A percentile compares a stretch with the other conserved stretches of the same genome.
Evolutionary conservation across 1,284 basidiomycete genomes (phyloP).

Genomic region (Sutorius eximius): DNA sequence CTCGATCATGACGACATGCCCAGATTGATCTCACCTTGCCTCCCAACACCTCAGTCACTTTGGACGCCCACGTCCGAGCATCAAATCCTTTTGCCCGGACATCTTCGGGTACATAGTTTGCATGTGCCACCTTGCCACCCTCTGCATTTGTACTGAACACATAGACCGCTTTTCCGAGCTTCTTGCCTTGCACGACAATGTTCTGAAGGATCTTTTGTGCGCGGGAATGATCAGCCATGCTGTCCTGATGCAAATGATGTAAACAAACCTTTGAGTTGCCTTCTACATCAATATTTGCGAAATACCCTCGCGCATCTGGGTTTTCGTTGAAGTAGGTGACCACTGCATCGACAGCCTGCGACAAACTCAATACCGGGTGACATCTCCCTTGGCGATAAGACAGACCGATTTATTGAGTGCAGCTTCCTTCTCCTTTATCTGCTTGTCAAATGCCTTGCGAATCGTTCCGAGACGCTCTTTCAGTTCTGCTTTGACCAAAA

Average conservation of each 20-base stretch:
- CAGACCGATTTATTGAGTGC: conserved; percentile 78
- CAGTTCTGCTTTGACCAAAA: conserved; percentile 80
- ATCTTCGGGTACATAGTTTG: conserved; percentile 76
- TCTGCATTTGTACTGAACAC: conserved; percentile 79
- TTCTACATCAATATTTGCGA: conserved; percentile 70
- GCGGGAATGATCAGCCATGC: neutral
- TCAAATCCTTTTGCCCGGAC: conserved; percentile 68
- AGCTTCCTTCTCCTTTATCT: conserved; percentile 80
- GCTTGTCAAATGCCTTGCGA: conserved; percentile 85
- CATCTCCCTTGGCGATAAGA: neutral
- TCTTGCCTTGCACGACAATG: conserved; percentile 75
- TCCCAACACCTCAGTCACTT: conserved; percentile 75
- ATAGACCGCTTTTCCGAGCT: conserved; percentile 83
- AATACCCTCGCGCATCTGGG: conserved; percentile 65
- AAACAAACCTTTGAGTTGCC: conserved; percentile 76
- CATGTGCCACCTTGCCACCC: conserved; percentile 81
- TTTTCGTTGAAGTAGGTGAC: conserved; percentile 77
- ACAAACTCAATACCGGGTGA: neutral
- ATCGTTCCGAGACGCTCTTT: conserved; percentile 72
- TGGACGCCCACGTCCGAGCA: conserved; percentile 82
- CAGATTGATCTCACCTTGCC: conserved; percentile 66
- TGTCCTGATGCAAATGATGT: neutral
- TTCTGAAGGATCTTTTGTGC: conserved; percentile 63
- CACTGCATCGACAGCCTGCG: conserved; percentile 71
- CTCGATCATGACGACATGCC: neutral